These are phyloP conservation scores for Fusarium pseudocircinatum DNA, from an alignment of 2,329 filamentous ascomycete genomes.

Conservation along the genomic window DNA sequence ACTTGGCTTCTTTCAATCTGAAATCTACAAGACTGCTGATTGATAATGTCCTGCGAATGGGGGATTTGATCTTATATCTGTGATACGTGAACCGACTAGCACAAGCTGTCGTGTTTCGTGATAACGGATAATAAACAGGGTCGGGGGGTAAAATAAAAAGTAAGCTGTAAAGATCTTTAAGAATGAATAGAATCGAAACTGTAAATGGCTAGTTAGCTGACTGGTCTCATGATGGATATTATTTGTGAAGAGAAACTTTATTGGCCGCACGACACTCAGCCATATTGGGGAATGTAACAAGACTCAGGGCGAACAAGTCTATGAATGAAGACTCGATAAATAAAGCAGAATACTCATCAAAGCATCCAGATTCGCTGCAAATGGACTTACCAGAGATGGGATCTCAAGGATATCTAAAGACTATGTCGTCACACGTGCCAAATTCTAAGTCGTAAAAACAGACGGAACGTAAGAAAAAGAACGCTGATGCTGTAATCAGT, in stretches of 20 bases:
- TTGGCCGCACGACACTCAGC: conserved; percentile 17
- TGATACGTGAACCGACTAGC: background rate
- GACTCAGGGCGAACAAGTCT: conserved; percentile 2
- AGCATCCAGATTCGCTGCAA: conserved; percentile 1
- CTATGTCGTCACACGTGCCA: conserved; percentile 41
- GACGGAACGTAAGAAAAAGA: conserved; percentile 35
- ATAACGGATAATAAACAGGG: conserved; percentile 3
- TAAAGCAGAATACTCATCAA: conserved; percentile 8
- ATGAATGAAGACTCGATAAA: conserved; percentile 6
- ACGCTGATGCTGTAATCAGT: conserved; percentile 21
- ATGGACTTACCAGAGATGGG: conserved; percentile 39
- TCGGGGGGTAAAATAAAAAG: conserved; percentile 11
- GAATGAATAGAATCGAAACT: conserved; percentile 37
- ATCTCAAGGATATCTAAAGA: conserved; percentile 44
- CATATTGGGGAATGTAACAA: conserved; percentile 16
- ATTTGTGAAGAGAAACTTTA: conserved; percentile 26
- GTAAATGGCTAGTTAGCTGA: conserved; percentile 35
- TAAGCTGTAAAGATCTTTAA: conserved; percentile 26
- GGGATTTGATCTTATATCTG: background rate
- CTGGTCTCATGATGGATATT: conserved; percentile 23
- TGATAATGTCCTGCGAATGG: background rate
- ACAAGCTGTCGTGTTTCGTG: conserved; percentile 9
- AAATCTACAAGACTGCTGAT: background rate
- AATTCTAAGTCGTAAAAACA: conserved; percentile 44
- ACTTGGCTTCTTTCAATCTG: conserved; percentile 17